Conservation (phyloP, 192 early-diverging fungal genomes). For the Backusella liffmaniae region DNA sequence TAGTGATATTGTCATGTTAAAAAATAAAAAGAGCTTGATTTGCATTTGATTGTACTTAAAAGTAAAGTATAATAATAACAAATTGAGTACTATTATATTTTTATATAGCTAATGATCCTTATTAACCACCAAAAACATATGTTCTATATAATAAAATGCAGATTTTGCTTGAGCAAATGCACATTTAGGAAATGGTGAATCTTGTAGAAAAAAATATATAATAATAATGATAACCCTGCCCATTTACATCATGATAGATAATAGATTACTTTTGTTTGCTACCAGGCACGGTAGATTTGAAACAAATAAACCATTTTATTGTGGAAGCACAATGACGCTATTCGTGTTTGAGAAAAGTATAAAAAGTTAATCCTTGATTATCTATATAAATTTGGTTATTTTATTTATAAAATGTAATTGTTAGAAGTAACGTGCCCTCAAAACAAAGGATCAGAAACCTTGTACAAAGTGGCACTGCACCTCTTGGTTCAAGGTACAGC, state of each 20-base stretch:
- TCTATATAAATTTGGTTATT: neutral
- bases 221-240: neutral
- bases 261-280: neutral
- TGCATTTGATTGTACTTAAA: neutral
- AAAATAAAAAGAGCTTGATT: neutral
- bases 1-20: neutral
- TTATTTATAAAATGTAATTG: neutral
- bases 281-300: neutral
- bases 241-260: neutral
- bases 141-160: no score
- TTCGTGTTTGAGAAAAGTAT: neutral
- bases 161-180: neutral
- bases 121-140: no score
- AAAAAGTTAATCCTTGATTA: neutral
- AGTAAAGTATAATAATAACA: neutral
- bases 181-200: neutral
- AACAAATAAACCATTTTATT: conserved; percentile 1
- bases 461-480: neutral
- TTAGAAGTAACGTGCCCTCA: neutral
- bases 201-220: neutral
- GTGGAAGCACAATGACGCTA: conserved; percentile 8
- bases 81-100: no score
- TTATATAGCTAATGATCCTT: no score
- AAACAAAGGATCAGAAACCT: neutral
- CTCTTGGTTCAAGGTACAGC: neutral